Conservation (phyloP, 768 basidiomycete genomes). For the Tricholoma sp. region DNA sequence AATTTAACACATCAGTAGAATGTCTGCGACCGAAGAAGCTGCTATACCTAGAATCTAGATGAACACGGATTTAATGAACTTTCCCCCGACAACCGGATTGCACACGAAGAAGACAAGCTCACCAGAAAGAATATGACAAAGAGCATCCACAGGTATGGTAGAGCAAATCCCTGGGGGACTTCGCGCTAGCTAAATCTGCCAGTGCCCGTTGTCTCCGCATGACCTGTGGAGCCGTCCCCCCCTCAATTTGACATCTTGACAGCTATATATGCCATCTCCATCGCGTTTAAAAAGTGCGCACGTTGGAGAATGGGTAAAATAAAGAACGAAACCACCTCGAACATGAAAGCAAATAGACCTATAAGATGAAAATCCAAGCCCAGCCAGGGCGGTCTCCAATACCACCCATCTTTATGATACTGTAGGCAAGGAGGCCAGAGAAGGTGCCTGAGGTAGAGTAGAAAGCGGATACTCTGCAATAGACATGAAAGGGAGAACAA, state of each 20-base stretch:
- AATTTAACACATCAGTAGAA: too few relatives aligned
- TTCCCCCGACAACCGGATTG: too few relatives aligned
- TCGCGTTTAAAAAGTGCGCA: constrained; percentile 43
- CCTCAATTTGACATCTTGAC: constrained; percentile 34
- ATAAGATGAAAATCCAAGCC: constrained; percentile 71
- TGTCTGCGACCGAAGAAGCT: constrained; percentile 33
- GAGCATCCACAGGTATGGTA: constrained; percentile 52
- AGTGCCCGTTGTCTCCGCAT: constrained; percentile 19
- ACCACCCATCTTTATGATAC: constrained; percentile 61
- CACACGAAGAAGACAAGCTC: constrained; percentile 25
- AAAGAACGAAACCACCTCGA: constrained; percentile 48
- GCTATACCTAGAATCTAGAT: constrained; percentile 34
- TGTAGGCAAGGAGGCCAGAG: constrained; percentile 63
- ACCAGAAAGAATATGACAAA: constrained; percentile 46
- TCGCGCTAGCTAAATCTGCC: constrained; percentile 59
- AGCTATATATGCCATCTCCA: constrained; percentile 49
- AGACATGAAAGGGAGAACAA: neutral
- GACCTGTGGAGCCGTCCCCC: constrained; percentile 33
- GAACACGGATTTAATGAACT: neutral
- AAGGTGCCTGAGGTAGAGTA: constrained; percentile 57
- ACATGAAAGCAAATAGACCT: constrained; percentile 57
- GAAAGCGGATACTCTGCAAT: constrained; percentile 38
- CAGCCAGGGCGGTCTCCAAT: constrained; percentile 50
- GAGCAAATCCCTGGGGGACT: constrained; percentile 39
- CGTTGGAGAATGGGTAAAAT: constrained; percentile 37